Evolutionary conservation across 2,329 filamentous ascomycete genomes (phyloP).

Genomic region (Hypomyces perniciosus): DNA sequence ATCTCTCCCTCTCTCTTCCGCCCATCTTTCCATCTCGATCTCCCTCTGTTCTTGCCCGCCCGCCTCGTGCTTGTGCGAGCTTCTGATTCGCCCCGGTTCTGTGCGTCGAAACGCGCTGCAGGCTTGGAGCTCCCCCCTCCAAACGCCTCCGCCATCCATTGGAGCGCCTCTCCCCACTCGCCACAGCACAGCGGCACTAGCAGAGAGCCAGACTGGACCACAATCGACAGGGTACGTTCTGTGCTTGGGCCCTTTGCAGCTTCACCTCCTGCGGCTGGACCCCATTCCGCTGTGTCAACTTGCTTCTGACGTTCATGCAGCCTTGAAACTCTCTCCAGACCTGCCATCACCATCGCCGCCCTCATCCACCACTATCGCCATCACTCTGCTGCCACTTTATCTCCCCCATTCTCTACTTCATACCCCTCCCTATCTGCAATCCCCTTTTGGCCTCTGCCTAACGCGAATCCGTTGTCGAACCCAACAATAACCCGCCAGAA

Average conservation of each 20-base stretch:
- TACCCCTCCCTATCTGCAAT: background rate
- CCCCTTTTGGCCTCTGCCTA: too few species aligned
- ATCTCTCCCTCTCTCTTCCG: background rate
- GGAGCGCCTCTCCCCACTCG: slow-evolving; percentile 1
- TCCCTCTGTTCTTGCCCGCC: slow-evolving; percentile 1
- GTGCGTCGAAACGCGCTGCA: slow-evolving; percentile 10
- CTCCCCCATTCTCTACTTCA: slow-evolving; percentile 3
- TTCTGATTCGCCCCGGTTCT: slow-evolving; percentile 8
- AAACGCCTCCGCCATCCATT: too few species aligned
- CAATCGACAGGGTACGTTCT: slow-evolving; percentile 8
- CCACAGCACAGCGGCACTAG: slow-evolving; percentile 7
- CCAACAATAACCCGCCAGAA: too few species aligned
- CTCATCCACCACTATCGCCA: slow-evolving; percentile 8
- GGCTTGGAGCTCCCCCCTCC: background rate
- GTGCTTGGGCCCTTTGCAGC: slow-evolving; percentile 12
- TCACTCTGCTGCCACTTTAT: background rate
- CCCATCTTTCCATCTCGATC: background rate
- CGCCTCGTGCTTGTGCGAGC: slow-evolving; percentile 3
- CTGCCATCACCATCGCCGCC: slow-evolving; percentile 24
- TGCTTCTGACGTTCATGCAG: slow-evolving; percentile 30
- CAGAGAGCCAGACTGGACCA: background rate
- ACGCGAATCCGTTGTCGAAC: too few species aligned
- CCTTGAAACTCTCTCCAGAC: slow-evolving; percentile 19
- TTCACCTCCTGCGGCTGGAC: slow-evolving; percentile 32
- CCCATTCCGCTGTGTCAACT: slow-evolving; percentile 27